Evolutionary conservation across 345 rosid species (phyloP).

Genomic region (Rhodomyrtus tomentosa): DNA sequence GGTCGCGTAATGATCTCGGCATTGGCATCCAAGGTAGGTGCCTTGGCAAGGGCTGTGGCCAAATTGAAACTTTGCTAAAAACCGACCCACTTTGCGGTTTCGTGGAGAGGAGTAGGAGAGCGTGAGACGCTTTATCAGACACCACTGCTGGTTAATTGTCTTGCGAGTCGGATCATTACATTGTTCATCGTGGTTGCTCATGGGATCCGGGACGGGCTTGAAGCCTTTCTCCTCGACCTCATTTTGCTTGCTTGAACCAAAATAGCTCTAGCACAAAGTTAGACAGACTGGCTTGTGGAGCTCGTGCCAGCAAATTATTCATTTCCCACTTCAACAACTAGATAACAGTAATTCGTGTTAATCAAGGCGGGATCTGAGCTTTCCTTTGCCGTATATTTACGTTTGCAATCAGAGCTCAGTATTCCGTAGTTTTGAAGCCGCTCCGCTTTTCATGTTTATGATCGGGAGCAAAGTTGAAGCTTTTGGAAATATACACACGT

Average conservation of each 20-base stretch:
- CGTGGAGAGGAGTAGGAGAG: background rate
- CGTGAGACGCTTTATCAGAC: background rate
- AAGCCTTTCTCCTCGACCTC: background rate
- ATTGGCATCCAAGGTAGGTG: background rate
- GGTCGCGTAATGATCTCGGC: background rate
- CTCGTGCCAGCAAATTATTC: background rate
- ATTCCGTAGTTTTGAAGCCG: background rate
- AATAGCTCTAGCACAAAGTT: background rate
- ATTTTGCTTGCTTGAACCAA: background rate
- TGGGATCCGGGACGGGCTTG: background rate
- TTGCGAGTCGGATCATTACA: background rate
- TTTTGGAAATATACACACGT: background rate
- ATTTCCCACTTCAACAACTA: background rate
- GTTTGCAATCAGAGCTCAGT: background rate
- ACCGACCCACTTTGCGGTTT: background rate
- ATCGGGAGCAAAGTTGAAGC: background rate
- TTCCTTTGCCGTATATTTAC: background rate
- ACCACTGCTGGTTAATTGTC: background rate
- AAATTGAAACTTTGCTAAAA: background rate
- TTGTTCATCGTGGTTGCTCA: background rate
- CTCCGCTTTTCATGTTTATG: background rate
- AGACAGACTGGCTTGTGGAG: rapidly evolving
- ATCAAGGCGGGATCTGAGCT: background rate
- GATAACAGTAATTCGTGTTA: background rate
- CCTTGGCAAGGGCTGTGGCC: background rate